Evolutionary conservation across 164 flowering plant species (phyloP).

Genomic region (Stephania japonica): DNA sequence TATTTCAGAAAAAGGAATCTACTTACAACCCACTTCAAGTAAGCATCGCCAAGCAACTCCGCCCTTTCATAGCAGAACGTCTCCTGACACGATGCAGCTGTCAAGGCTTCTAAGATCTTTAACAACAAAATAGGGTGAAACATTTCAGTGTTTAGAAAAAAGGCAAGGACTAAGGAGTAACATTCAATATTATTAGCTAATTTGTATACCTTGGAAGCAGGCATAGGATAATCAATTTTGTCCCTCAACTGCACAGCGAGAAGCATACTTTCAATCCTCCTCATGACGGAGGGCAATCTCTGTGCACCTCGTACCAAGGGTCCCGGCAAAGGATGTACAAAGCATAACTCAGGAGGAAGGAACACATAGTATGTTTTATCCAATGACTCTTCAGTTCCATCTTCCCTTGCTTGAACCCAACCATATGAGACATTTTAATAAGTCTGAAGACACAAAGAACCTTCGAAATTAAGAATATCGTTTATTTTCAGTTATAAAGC

Average conservation of each 20-base stretch:
- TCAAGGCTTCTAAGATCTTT: constrained; percentile 95
- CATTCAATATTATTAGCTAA: background rate
- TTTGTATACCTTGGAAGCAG: constrained; percentile 62
- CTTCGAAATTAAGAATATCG: background rate
- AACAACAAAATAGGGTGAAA: background rate
- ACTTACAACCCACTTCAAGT: constrained; percentile 98
- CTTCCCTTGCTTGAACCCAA: constrained; percentile 39
- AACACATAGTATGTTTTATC: constrained; percentile 94
- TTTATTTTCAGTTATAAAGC: background rate
- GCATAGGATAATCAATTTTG: constrained; percentile 64
- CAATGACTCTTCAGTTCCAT: constrained; percentile 64
- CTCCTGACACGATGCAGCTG: constrained; percentile 99
- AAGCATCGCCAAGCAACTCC: constrained; percentile 98
- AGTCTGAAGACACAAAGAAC: background rate
- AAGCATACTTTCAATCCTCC: constrained; percentile 96
- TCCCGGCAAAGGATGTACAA: constrained; percentile 93
- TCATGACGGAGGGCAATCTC: constrained; percentile 90
- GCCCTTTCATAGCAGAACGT: constrained; percentile 98
- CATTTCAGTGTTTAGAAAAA: background rate
- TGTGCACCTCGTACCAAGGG: constrained; percentile 96
- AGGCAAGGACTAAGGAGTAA: background rate
- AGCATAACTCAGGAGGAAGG: constrained; percentile 93
- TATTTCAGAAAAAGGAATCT: constrained; percentile 84
- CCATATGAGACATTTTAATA: constrained; percentile 6
- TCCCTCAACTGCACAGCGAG: constrained; percentile 85